Base-by-base conservation (phyloP, 495 filamentous ascomycete genomes). In the Pyrenula aspistea region DNA sequence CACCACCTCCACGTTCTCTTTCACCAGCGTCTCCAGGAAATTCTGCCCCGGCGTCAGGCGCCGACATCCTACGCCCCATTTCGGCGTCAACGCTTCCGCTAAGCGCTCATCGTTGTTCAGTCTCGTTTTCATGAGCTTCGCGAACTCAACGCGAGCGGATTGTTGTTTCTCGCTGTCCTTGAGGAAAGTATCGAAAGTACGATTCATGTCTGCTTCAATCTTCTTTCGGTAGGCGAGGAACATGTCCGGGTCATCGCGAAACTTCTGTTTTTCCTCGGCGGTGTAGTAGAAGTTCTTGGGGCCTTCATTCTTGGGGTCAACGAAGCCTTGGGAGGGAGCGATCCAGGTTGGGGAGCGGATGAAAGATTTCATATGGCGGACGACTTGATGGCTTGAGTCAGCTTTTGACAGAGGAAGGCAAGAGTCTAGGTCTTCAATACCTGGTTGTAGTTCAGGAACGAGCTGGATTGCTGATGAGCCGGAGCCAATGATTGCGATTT, bases 381-480 rank as follows among this genome's bases (percentile, higher is more conserved):
- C 68, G 0, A 62, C 62, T 42, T 4, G 31, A 8, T 42, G 8
- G 15, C 15, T 4, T 4, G 15, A 4, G 31, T 42, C 15, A 42
- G 31, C 31, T 42, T n/a, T n/a, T n/a, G n/a, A n/a, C n/a, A n/a
- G n/a, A n/a, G n/a, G n/a, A n/a, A n/a, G n/a, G n/a, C n/a, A n/a
- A n/a, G n/a, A n/a, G n/a, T n/a, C n/a, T n/a, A n/a, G n/a, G n/a
- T n/a, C n/a, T n/a, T 42, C 15, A 15, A 15, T 15, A 42, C 31
- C 31, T 42, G 31, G 31, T 54, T 81, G 78, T 48, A 85, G 74
- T 31, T 76, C 71, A 0, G 83, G 79, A 1, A 83, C 68, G 11
- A 85, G 71, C 60, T 87, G 83, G n/a, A 71, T 64, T 1, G 64
- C 68, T 11, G 71, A 74, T 10, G 67, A 69, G 25, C 78, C 78